A percentile compares a stretch with the other conserved stretches of the same genome.
phyloP scores from a whole-genome alignment of 768 basidiomycete species.

The Psilocybe cubensis region DNA sequence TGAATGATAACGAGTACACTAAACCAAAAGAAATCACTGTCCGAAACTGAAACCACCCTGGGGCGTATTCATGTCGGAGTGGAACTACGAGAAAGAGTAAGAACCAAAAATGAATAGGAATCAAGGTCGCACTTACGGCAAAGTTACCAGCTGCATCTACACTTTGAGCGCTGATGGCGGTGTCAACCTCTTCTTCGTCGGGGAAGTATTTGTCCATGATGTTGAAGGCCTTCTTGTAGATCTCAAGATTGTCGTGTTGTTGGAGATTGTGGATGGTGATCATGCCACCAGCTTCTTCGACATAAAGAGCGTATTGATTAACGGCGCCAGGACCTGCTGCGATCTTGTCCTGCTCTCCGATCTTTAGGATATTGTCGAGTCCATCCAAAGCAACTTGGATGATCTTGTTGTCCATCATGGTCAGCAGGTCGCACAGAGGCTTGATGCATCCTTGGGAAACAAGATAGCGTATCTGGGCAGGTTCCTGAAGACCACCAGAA shows the following conservation, averaged over 20 bases:
- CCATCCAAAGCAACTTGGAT: constrained; percentile 98
- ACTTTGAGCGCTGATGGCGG: constrained; percentile 75
- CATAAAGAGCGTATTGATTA: constrained; percentile 92
- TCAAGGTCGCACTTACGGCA: constrained; percentile 52
- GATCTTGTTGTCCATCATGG: constrained; percentile 99
- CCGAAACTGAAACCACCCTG: constrained; percentile 97
- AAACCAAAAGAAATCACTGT: constrained; percentile 33
- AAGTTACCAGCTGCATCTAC: constrained; percentile 77
- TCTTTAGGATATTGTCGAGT: constrained; percentile 96
- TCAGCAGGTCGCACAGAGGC: constrained; percentile 93
- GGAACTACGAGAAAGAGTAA: constrained; percentile 56
- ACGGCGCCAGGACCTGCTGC: constrained; percentile 78
- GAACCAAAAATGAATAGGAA: constrained; percentile 12
- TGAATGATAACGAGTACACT: constrained; percentile 20
- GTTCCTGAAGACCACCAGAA: constrained; percentile 95
- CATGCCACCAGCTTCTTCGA: constrained; percentile 99
- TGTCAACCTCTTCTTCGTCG: constrained; percentile 93
- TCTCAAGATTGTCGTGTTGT: constrained; percentile 98
- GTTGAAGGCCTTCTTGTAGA: constrained; percentile 99
- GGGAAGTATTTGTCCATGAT: constrained; percentile 99
- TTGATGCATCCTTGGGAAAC: constrained; percentile 98
- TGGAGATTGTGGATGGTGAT: constrained; percentile 98
- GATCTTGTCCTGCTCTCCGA: constrained; percentile 94
- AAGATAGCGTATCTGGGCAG: constrained; percentile 95
- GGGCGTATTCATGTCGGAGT: constrained; percentile 83